Evolutionary conservation across 805 yeast genomes (phyloP).

Genomic region (Ascoidea rubescens): DNA sequence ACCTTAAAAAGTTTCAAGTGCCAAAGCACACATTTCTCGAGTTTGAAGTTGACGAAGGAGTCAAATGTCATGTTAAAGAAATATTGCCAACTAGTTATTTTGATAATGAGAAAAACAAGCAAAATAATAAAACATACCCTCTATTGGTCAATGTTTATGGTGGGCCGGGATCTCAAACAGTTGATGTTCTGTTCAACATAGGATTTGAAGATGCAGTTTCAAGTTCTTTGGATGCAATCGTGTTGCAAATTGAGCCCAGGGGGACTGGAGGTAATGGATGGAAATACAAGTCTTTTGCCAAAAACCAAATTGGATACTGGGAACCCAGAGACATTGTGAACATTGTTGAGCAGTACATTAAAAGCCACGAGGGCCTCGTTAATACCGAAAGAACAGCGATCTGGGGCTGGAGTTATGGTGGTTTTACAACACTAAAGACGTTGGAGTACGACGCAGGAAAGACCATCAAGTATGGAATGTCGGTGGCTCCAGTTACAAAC

Average conservation of each 20-base stretch:
- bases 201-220: slow-evolving; percentile 48
- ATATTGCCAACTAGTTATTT: slow-evolving; percentile 46
- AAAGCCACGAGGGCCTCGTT: slow-evolving; percentile 34
- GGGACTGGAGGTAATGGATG: slow-evolving; percentile 77
- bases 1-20: slow-evolving; percentile 23
- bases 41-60: slow-evolving; percentile 20
- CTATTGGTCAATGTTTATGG: slow-evolving; percentile 59
- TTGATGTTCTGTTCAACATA: slow-evolving; percentile 29
- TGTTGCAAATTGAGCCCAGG: slow-evolving; percentile 61
- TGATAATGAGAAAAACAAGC: slow-evolving; percentile 14
- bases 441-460: slow-evolving; percentile 68
- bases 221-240: slow-evolving; percentile 43
- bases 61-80: slow-evolving; percentile 40
- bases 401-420: slow-evolving; percentile 99
- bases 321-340: slow-evolving; percentile 58
- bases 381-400: slow-evolving; percentile 60
- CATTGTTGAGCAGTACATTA: slow-evolving; percentile 35
- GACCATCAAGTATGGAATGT: slow-evolving; percentile 75
- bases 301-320: slow-evolving; percentile 50
- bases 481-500: slow-evolving; percentile 96
- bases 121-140: slow-evolving; percentile 40
- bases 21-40: slow-evolving; percentile 34
- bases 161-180: slow-evolving; percentile 67
- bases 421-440: slow-evolving; percentile 81
- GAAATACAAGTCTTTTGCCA: slow-evolving; percentile 45